A percentile compares a stretch with the other conserved stretches of the same genome.
phyloP scores from a whole-genome alignment of 169 alveolate genomes.

The Toxoplasma gondii region DNA sequence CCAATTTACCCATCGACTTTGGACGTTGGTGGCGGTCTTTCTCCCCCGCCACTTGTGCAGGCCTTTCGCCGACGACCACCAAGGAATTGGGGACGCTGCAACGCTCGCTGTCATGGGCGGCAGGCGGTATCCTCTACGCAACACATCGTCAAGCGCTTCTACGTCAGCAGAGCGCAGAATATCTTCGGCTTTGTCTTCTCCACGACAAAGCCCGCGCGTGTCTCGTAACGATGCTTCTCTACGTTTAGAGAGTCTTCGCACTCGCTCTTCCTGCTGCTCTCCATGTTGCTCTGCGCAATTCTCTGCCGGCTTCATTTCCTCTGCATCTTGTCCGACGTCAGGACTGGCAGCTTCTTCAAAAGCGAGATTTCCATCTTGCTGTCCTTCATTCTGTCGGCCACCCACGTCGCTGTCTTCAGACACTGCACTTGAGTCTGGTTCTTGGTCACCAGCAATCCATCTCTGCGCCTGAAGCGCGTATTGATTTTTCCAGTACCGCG shows the following conservation, averaged over 20 bases:
- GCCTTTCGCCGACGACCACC: slow-evolving; percentile 62
- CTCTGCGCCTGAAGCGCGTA: neutral
- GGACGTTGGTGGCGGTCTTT: slow-evolving; percentile 42
- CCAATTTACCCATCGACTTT: slow-evolving; percentile 66
- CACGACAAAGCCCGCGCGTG: neutral
- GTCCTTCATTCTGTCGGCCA: neutral
- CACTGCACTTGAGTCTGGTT: neutral
- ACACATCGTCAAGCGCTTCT: neutral
- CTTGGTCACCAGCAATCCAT: neutral
- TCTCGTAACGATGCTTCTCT: neutral
- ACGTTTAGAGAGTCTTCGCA: neutral
- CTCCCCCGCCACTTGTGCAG: slow-evolving; percentile 63
- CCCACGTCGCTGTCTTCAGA: neutral
- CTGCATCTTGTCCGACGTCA: neutral
- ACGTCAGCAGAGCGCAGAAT: neutral
- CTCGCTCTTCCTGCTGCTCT: neutral
- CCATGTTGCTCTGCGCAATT: neutral
- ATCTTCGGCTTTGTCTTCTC: neutral
- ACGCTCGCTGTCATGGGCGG: slow-evolving; percentile 57
- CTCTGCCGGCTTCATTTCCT: neutral
- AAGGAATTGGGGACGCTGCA: slow-evolving; percentile 63
- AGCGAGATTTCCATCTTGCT: neutral
- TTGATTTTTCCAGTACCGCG: neutral
- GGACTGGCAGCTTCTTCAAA: neutral
- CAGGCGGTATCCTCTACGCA: slow-evolving; percentile 28